These are phyloP conservation scores for Cercophora scortea DNA, from an alignment of 495 filamentous ascomycete genomes.

Conservation along the genomic window DNA sequence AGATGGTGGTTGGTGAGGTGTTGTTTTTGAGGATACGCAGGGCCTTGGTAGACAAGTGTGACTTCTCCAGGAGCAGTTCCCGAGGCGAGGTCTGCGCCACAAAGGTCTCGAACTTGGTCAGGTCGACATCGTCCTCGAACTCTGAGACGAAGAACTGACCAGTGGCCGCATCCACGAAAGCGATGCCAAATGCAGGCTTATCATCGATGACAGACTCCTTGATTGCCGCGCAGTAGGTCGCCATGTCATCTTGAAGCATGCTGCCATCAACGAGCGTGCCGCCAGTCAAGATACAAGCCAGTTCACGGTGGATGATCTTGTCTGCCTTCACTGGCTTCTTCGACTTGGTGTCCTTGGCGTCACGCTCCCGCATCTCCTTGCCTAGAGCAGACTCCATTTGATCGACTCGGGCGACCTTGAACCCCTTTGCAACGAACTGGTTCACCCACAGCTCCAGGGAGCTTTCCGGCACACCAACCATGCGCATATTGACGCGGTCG, in stretches of 20 bases:
- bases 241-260: slow-evolving; percentile 98
- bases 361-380: slow-evolving; percentile 96
- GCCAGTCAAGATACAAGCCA: slow-evolving; percentile 81
- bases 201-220: slow-evolving; percentile 77
- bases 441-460: slow-evolving; percentile 88
- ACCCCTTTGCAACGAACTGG: slow-evolving; percentile 89
- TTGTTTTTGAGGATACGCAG: slow-evolving; percentile 96
- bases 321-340: slow-evolving; percentile 54
- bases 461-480: slow-evolving; percentile 91
- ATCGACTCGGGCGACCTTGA: slow-evolving; percentile 93
- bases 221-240: slow-evolving; percentile 92
- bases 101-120: slow-evolving; percentile 97
- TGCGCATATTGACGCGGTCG: slow-evolving; percentile 97
- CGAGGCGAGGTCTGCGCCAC: slow-evolving; percentile 88
- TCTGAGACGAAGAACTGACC: slow-evolving; percentile 90
- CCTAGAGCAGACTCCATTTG: slow-evolving; percentile 91
- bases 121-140: slow-evolving; percentile 84
- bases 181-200: slow-evolving; percentile 78
- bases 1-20: slow-evolving; percentile 84
- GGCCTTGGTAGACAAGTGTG: slow-evolving; percentile 70
- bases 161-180: slow-evolving; percentile 93
- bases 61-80: slow-evolving; percentile 88
- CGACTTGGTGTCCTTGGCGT: slow-evolving; percentile 38
- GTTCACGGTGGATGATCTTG: slow-evolving; percentile 87
- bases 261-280: slow-evolving; percentile 91